phyloP scores from a whole-genome alignment of 176 grass and related monocot species.

The Elaeis guineensis region DNA sequence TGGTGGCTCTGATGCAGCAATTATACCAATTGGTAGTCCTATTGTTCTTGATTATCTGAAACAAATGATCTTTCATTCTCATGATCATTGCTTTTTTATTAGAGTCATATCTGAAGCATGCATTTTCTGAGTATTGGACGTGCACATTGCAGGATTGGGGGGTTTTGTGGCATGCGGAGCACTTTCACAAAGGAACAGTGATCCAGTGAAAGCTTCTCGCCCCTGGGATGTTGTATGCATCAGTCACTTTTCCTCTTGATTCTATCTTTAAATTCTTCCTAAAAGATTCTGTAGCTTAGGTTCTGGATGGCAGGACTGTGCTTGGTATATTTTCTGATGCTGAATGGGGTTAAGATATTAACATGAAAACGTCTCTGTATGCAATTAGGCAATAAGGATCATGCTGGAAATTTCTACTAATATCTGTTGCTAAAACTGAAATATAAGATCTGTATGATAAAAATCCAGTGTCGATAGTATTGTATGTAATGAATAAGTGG shows the following conservation, averaged over 20 bases:
- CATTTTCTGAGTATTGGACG: not conserved
- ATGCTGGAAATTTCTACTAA: too few relatives aligned
- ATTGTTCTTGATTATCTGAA: too few relatives aligned
- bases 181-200: conserved; percentile 89
- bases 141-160: conserved; percentile 55
- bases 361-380: too few relatives aligned
- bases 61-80: too few relatives aligned
- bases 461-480: too few relatives aligned
- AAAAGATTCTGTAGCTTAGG: not conserved
- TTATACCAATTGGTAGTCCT: conserved; percentile 77
- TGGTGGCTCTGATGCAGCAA: conserved; percentile 92
- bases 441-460: too few relatives aligned
- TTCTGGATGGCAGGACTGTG: not conserved
- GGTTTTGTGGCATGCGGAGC: conserved; percentile 98
- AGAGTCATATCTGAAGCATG: conserved; percentile 2
- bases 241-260: not conserved
- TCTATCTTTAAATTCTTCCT: not conserved
- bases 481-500: too few relatives aligned
- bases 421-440: too few relatives aligned
- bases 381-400: too few relatives aligned
- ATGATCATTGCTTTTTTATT: not conserved
- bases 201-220: conserved; percentile 90
- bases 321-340: not conserved
- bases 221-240: conserved; percentile 89
- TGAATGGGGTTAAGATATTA: too few relatives aligned